Percentiles rank a stretch among this genome's conserved stretches.
Evolutionary conservation across 2,329 filamentous ascomycete species (phyloP).

Genomic region (Colletotrichum acutatum): DNA sequence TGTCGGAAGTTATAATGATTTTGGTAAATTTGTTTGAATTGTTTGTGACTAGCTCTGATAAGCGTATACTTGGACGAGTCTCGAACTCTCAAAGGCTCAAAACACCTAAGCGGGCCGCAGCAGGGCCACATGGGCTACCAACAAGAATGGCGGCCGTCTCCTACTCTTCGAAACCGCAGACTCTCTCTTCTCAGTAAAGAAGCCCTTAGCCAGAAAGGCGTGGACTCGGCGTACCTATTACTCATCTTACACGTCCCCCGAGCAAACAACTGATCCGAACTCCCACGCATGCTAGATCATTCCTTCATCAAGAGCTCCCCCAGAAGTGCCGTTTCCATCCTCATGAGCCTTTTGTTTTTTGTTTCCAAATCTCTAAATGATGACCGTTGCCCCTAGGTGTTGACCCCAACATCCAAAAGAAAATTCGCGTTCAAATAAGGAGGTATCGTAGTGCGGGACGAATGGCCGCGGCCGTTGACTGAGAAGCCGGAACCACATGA

Average conservation of each 20-base stretch:
- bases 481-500: background rate
- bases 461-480: background rate
- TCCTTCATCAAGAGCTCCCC: conserved; percentile 20
- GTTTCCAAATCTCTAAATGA: conserved; percentile 11
- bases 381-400: background rate
- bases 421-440: conserved; percentile 10
- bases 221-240: conserved; percentile 8
- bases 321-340: conserved; percentile 14
- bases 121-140: background rate
- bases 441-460: conserved; percentile 16
- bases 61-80: conserved; percentile 22
- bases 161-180: background rate
- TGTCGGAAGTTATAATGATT: background rate
- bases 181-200: background rate
- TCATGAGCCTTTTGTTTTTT: conserved; percentile 8
- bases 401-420: conserved; percentile 1
- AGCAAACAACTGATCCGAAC: conserved; percentile 21
- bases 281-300: conserved; percentile 30
- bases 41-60: conserved; percentile 14
- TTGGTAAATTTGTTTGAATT: background rate
- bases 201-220: background rate
- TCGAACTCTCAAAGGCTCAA: background rate
- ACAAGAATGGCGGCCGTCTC: conserved; percentile 7
- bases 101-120: background rate
- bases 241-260: conserved; percentile 22